Percentiles rank a stretch among this genome's conserved stretches.
These are phyloP conservation scores for Cordyceps javanica DNA, from an alignment of 2,329 filamentous ascomycete genomes.

Conservation along the genomic window DNA sequence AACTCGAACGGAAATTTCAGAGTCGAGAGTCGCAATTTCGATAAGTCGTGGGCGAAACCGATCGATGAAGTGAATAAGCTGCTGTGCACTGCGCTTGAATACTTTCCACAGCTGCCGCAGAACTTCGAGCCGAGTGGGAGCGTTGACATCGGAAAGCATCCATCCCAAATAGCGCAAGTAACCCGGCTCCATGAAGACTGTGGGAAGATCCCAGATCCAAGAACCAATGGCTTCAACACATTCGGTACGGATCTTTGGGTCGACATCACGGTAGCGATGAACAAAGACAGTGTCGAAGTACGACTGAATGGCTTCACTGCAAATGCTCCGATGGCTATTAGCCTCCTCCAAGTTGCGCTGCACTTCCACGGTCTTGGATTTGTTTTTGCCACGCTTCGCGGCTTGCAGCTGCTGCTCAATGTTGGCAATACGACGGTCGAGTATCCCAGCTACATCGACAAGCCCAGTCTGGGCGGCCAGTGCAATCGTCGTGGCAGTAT, in stretches of 20 bases:
- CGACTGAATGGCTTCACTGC: constrained; percentile 70
- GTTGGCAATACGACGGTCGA: constrained; percentile 67
- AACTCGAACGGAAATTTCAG: constrained; percentile 73
- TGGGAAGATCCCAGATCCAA: constrained; percentile 82
- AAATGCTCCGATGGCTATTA: constrained; percentile 60
- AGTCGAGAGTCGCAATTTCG: constrained; percentile 85
- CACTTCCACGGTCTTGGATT: constrained; percentile 67
- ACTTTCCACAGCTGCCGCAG: constrained; percentile 75
- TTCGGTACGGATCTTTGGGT: constrained; percentile 80
- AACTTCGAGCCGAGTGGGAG: constrained; percentile 74
- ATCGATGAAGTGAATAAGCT: constrained; percentile 88
- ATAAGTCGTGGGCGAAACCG: constrained; percentile 80
- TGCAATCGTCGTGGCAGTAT: constrained; percentile 83
- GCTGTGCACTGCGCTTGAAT: constrained; percentile 73
- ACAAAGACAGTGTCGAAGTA: constrained; percentile 92
- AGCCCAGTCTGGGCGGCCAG: constrained; percentile 74
- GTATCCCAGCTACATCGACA: constrained; percentile 63
- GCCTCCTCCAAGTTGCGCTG: constrained; percentile 66
- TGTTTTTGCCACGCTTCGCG: constrained; percentile 69
- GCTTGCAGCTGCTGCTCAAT: constrained; percentile 72
- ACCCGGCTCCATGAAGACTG: constrained; percentile 81
- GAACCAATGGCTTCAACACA: constrained; percentile 80
- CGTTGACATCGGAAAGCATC: constrained; percentile 79
- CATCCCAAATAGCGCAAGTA: constrained; percentile 93
- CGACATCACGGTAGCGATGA: constrained; percentile 91